Percentiles rank a stretch among this genome's conserved stretches.
Conservation (phyloP, 2,329 filamentous ascomycete genomes). For the Alternaria consortialis region DNA sequence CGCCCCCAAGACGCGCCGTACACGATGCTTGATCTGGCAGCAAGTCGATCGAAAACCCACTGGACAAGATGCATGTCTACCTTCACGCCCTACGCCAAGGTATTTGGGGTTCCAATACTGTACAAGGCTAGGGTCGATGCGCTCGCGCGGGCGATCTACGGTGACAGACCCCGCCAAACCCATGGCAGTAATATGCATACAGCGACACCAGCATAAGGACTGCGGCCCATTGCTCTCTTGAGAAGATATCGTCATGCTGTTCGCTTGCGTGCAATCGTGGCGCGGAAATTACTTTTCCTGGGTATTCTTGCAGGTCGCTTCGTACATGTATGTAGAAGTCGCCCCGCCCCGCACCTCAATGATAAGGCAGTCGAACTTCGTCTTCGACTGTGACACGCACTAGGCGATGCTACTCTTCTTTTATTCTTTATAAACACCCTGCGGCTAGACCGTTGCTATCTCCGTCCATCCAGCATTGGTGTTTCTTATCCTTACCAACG, state of each 20-base stretch:
- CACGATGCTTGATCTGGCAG: constrained; percentile 14
- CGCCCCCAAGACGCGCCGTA: constrained; percentile 21
- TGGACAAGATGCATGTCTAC: constrained; percentile 16
- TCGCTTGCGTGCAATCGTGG: constrained; percentile 12
- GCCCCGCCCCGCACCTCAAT: constrained; percentile 20
- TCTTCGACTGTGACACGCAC: background rate
- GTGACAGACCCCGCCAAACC: constrained; percentile 33
- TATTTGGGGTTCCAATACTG: constrained; percentile 44
- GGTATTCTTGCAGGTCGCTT: constrained; percentile 13
- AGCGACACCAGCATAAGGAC: constrained; percentile 14
- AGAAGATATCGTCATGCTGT: constrained; percentile 9
- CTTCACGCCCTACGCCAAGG: constrained; percentile 26
- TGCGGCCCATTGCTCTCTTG: constrained; percentile 10
- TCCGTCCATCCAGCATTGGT: background rate
- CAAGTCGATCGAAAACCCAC: constrained; percentile 14
- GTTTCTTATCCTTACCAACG: background rate
- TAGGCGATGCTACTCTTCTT: background rate
- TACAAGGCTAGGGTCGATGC: constrained; percentile 39
- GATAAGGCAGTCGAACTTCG: constrained; percentile 19
- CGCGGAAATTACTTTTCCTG: constrained; percentile 20
- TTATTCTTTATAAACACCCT: background rate
- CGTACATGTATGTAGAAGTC: constrained; percentile 19
- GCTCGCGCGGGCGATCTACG: constrained; percentile 31
- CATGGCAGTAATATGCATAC: constrained; percentile 26
- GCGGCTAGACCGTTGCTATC: background rate